Evolutionary conservation across 331 rosid genomes (phyloP), one percentile per base, ranked within the genome.

Genomic region (Phaseolus coccineus): DNA sequence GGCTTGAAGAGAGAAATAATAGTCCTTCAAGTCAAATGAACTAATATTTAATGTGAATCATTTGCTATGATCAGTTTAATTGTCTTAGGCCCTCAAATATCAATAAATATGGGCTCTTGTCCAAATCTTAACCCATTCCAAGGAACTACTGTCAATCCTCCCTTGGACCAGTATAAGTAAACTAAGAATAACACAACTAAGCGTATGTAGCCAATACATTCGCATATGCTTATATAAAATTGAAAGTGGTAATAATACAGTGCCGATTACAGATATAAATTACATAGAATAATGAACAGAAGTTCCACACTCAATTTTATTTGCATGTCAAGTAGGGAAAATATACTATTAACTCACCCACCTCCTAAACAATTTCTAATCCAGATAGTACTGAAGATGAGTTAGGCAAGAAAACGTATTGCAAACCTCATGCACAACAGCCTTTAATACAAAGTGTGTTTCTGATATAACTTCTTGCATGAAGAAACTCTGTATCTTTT

Each of bases 391-490:
- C 65, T 42, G 39, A 63, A 73, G 46, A 56, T 52, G 70, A 73
- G 40, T 37, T 12, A 44, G 25, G 53, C 73, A 69, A 81, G 70
- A 75, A 73, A 77, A 57, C n/a, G 27, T 33, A 61, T 51, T 57
- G 69, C 81, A 53, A 80, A 96, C 99, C 99, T 96, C 97, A 74
- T 85, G 89, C 84, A 90, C 91, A 70, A 88, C 78, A 74, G 68
- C 84, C 87, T 91, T 96, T 85, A 96, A 87, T 79, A 90, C 89
- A 67, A 84, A 84, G 81, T 96, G 96, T 46, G 97, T 93, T 90
- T 91, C 94, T 39, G 99, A 88, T 68, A 96, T 88, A 87, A 96
- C 98, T 90, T 96, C 99, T 90, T 96, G 98, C 98, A 96, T 91
- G 86, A 93, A 96, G 85, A 91, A 96, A 90, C 99, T 96, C 81